Evolutionary conservation across 768 basidiomycete species (phyloP).

Genomic region (Lactarius indigo): DNA sequence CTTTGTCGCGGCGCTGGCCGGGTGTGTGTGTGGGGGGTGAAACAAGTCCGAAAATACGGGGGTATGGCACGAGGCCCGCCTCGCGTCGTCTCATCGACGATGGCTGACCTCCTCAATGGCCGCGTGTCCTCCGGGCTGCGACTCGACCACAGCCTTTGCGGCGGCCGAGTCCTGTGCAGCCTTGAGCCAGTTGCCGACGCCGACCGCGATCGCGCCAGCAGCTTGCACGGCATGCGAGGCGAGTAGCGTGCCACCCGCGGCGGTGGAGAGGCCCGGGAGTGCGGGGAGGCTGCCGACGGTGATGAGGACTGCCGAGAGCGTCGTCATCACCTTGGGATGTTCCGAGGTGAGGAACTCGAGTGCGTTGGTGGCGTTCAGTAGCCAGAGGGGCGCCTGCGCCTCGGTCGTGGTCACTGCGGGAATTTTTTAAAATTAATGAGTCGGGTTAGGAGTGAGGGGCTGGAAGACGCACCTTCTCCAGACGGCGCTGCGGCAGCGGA

Average conservation of each 20-base stretch:
- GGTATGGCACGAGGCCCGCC: not conserved
- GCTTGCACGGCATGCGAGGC: slow-evolving; percentile 75
- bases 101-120: slow-evolving; percentile 11
- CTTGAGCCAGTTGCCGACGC: slow-evolving; percentile 58
- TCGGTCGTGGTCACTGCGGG: slow-evolving; percentile 40
- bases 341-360: slow-evolving; percentile 71
- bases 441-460: not conserved
- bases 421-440: not conserved
- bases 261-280: slow-evolving; percentile 63
- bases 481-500: slow-evolving; percentile 12
- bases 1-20: not conserved
- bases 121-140: slow-evolving; percentile 8
- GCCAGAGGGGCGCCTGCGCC: slow-evolving; percentile 67
- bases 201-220: slow-evolving; percentile 74
- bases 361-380: slow-evolving; percentile 72
- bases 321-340: slow-evolving; percentile 72
- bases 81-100: not conserved
- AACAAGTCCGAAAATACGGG: not conserved
- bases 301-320: slow-evolving; percentile 73
- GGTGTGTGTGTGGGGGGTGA: not conserved
- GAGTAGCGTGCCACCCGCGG: slow-evolving; percentile 68
- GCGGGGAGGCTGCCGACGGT: slow-evolving; percentile 73
- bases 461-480: slow-evolving; percentile 21
- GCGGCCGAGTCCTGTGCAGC: slow-evolving; percentile 39
- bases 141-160: slow-evolving; percentile 1